Conservation (phyloP, 2,329 filamentous ascomycete genomes). For the Madurella mycetomatis region DNA sequence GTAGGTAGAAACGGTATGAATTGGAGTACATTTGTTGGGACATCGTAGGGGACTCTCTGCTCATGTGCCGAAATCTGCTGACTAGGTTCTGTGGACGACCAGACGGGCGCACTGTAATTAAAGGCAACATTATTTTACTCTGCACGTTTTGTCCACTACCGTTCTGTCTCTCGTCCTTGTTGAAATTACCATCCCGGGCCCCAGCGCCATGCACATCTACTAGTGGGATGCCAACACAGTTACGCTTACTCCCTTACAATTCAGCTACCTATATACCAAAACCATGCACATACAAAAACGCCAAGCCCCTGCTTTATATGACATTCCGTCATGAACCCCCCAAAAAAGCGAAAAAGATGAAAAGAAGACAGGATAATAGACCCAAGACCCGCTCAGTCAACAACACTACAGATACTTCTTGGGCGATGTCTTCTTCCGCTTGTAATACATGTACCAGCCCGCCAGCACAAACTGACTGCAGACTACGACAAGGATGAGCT, state of each 20-base stretch:
- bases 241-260: background rate
- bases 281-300: background rate
- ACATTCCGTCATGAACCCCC: conserved; percentile 6
- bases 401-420: conserved; percentile 79
- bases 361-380: background rate
- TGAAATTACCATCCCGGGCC: no score
- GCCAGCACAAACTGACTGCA: conserved; percentile 69
- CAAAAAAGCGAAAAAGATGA: background rate
- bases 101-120: no score
- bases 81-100: no score
- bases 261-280: conserved; percentile 10
- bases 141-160: no score
- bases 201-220: no score
- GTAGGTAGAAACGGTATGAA: no score
- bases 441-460: conserved; percentile 70
- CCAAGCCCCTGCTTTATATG: conserved; percentile 3
- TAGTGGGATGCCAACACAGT: background rate
- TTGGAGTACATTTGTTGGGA: no score
- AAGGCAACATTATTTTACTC: no score
- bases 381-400: background rate
- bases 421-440: conserved; percentile 71
- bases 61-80: no score
- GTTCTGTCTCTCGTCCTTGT: no score
- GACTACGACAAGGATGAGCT: conserved; percentile 65
- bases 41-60: no score